These are phyloP conservation scores for Santalum album DNA, from an alignment of 164 flowering plant genomes.

Conservation along the genomic window DNA sequence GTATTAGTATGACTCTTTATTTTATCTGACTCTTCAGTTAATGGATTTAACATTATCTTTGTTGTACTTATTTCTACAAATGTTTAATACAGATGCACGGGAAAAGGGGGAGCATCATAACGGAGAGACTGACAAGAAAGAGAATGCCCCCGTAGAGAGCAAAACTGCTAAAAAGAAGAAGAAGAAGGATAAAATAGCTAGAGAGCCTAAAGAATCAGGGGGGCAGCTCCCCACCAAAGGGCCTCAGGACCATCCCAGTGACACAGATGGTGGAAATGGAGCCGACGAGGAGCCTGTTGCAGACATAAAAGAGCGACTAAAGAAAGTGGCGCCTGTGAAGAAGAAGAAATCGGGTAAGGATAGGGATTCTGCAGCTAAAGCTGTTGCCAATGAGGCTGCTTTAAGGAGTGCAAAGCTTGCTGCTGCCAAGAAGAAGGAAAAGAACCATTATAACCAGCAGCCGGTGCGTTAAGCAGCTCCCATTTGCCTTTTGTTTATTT, in stretches of 20 bases:
- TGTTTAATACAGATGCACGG: conserved; percentile 31
- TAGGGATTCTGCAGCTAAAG: conserved; percentile 77
- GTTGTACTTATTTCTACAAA: conserved; percentile 1
- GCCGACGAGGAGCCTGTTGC: conserved; percentile 24
- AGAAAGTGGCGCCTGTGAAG: conserved; percentile 63
- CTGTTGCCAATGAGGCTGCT: conserved; percentile 78
- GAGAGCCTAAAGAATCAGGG: conserved; percentile 40
- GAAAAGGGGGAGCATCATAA: conserved; percentile 37
- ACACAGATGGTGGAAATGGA: conserved; percentile 9
- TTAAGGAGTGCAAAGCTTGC: conserved; percentile 82
- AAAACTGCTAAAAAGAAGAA: conserved; percentile 83
- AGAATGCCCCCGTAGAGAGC: conserved; percentile 44
- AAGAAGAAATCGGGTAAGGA: conserved; percentile 87
- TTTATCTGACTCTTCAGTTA: no score
- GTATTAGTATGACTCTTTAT: no score
- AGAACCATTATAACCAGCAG: conserved; percentile 64
- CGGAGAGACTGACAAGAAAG: conserved; percentile 50
- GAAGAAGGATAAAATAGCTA: conserved; percentile 67
- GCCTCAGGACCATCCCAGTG: conserved; percentile 11
- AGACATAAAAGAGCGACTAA: conserved; percentile 76
- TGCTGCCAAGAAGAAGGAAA: conserved; percentile 96
- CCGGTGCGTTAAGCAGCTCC: conserved; percentile 37
- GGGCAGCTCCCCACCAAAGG: conserved; percentile 11
- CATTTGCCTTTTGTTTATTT: not conserved
- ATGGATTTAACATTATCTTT: no score